Conservation (phyloP, 345 rosid species). For the Abelmoschus esculentus region DNA sequence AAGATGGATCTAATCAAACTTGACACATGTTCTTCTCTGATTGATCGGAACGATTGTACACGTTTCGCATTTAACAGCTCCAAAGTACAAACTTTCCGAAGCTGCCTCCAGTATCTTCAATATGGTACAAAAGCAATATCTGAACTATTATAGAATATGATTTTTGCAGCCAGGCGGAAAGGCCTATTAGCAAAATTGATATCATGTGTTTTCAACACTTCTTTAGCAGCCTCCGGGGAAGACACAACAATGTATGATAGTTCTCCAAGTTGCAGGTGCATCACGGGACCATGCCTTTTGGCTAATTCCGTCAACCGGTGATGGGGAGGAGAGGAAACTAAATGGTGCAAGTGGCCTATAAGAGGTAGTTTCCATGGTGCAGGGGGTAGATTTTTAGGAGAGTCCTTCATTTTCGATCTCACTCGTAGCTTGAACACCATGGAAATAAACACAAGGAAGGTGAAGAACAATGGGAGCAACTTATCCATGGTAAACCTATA, state of each 20-base stretch:
- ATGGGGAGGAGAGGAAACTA: neutral
- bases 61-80: neutral
- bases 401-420: too few species aligned
- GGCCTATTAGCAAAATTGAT: neutral
- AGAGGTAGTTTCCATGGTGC: too few species aligned
- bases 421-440: too few species aligned
- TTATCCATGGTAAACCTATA: too few species aligned
- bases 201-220: neutral
- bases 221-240: neutral
- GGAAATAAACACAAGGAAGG: too few species aligned
- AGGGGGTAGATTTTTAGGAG: too few species aligned
- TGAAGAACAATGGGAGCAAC: too few species aligned
- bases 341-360: too few species aligned
- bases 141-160: neutral
- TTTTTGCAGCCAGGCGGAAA: neutral
- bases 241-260: neutral
- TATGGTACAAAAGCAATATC: neutral
- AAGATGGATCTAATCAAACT: neutral
- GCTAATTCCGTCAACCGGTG: neutral
- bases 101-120: neutral
- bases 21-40: neutral
- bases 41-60: neutral
- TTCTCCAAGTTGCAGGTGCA: neutral
- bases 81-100: neutral
- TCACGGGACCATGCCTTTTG: neutral